Percentiles rank a stretch among this genome's conserved stretches.
phyloP scores from a whole-genome alignment of 306 rosid genomes.

The Rosa persica region DNA sequence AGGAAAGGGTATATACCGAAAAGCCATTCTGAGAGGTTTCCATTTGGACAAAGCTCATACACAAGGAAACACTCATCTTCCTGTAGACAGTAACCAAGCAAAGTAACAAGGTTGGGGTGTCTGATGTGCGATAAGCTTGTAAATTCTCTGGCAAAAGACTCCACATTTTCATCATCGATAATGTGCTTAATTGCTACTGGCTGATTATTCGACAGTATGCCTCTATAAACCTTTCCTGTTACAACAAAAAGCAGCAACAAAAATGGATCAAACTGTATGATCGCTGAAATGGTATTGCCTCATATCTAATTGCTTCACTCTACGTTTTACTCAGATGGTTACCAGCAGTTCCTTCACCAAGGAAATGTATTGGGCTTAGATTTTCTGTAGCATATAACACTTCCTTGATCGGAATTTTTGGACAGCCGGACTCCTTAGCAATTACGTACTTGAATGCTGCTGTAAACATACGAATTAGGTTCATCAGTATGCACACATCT shows the following conservation, averaged over 20 bases:
- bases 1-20: conserved; percentile 40
- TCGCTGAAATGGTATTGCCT: neutral
- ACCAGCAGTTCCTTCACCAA: conserved; percentile 57
- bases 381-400: conserved; percentile 49
- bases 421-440: conserved; percentile 36
- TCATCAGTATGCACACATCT: neutral
- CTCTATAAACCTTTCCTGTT: conserved; percentile 64
- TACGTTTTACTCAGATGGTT: conserved; percentile 8
- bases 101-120: conserved; percentile 58
- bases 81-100: conserved; percentile 45
- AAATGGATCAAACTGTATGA: neutral
- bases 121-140: conserved; percentile 54
- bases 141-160: conserved; percentile 62
- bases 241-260: neutral
- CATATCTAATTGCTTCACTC: neutral
- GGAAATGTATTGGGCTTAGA: conserved; percentile 41
- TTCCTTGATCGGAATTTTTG: conserved; percentile 39
- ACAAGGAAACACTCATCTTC: conserved; percentile 61
- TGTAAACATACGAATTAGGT: neutral
- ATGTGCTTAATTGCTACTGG: conserved; percentile 58
- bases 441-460: conserved; percentile 27
- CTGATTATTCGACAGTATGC: conserved; percentile 45
- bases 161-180: conserved; percentile 39
- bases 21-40: conserved; percentile 70
- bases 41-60: conserved; percentile 64